Evolutionary conservation across 2,329 filamentous ascomycete species (phyloP), one percentile per base, ranked within the genome.

Genomic region (Xenosphaeropsis pyriputrescens): DNA sequence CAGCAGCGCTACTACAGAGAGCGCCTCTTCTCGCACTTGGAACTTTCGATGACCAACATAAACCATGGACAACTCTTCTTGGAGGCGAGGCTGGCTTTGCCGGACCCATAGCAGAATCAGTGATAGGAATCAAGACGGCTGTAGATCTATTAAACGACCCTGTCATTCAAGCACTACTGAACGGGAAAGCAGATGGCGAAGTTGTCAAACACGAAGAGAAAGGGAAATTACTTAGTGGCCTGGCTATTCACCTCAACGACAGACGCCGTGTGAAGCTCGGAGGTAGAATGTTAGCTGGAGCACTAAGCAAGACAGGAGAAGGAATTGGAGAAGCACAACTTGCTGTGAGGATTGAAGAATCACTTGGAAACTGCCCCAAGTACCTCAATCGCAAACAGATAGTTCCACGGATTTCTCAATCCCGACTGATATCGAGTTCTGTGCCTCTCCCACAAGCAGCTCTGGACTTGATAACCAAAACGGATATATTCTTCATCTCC

Each of bases 401-500:
- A 30, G 52, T 58, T 2, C 65, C 69, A 5, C 66, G 70, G 33
- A 43, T 63, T 0, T 68, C 79, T 2, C 52, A 62, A 12, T 72
- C 81, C 8, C 57, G 57, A 34, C 54, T 76, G 1, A 41, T 70
- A 2, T 68, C 67, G 0, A 53, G 63, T 17, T 60, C 58, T 2
- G 45, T 64, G 3, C 56, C 60, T 18, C 38, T 55, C 14, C 36
- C 46, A 11, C 39, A 46, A 29, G 29, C 36, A 34, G 53, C 51
- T 13, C n/a, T 49, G 1, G 60, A 68, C 6, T 51, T 91, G 19
- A 59, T 93, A 13, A 51, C 54, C 1, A 67, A 68, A 43, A 70
- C 79, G 2, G 85, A 93, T 52, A 64, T 86, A 47, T 76, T 93
- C 55, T 93, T 93, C 58, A 60, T 93, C 30, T 78, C 82, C 14